A percentile compares a stretch with the other conserved stretches of the same genome.
phyloP scores from a whole-genome alignment of 495 filamentous ascomycete genomes.

The Penicillium flavigenum region DNA sequence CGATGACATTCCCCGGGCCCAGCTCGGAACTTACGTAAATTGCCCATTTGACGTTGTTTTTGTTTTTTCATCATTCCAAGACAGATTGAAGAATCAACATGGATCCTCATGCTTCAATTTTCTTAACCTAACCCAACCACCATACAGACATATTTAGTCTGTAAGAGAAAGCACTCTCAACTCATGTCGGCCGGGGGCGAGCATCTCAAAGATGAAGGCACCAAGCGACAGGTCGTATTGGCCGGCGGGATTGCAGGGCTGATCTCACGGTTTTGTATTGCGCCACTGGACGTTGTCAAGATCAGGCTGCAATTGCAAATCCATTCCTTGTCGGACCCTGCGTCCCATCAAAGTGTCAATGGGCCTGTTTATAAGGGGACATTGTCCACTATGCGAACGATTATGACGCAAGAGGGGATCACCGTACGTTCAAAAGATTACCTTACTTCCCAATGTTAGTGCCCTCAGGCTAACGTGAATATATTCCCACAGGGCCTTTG shows the following conservation, averaged over 20 bases:
- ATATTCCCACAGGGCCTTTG: constrained; percentile 66
- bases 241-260: constrained; percentile 88
- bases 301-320: constrained; percentile 92
- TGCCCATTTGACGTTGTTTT: neutral
- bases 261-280: constrained; percentile 89
- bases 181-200: constrained; percentile 74
- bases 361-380: constrained; percentile 80
- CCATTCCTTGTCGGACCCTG: constrained; percentile 71
- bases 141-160: neutral
- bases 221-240: constrained; percentile 72
- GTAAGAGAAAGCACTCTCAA: constrained; percentile 18
- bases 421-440: constrained; percentile 45
- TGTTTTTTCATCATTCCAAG: neutral
- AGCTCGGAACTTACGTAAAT: constrained; percentile 4
- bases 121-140: neutral
- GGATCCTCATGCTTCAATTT: neutral
- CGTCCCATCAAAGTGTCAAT: constrained; percentile 48
- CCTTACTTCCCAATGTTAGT: neutral
- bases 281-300: constrained; percentile 92
- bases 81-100: neutral
- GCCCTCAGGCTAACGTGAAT: neutral
- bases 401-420: constrained; percentile 75
- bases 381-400: constrained; percentile 69
- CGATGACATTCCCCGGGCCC: neutral
- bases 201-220: constrained; percentile 92